phyloP scores from a whole-genome alignment of 2,329 filamentous ascomycete species.

The Aspergillus sergii region DNA sequence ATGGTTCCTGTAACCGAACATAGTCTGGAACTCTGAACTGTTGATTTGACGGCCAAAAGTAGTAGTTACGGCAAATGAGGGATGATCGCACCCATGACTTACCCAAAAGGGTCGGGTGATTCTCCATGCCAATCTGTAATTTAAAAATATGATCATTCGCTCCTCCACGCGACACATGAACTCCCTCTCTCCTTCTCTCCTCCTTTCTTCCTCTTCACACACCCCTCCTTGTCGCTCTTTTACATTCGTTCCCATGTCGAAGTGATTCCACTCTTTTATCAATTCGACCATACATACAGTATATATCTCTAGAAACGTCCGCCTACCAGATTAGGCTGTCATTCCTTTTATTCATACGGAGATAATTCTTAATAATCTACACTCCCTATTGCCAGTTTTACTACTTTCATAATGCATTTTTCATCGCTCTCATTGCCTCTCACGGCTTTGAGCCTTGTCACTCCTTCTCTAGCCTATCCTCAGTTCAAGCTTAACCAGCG shows the following conservation, averaged over 20 bases:
- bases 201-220: constrained; percentile 7
- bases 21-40: background rate
- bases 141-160: constrained; percentile 3
- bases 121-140: background rate
- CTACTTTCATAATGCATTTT: constrained; percentile 27
- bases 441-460: constrained; percentile 26
- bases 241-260: background rate
- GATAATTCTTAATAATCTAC: constrained; percentile 3
- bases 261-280: background rate
- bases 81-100: background rate
- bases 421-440: constrained; percentile 27
- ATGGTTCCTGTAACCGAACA: background rate
- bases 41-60: background rate
- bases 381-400: constrained; percentile 4
- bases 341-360: constrained; percentile 11
- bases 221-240: background rate
- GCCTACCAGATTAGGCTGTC: constrained; percentile 14
- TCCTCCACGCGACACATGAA: constrained; percentile 4
- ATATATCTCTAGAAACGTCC: constrained; percentile 10
- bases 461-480: constrained; percentile 27
- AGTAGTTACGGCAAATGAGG: background rate
- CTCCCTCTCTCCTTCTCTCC: constrained; percentile 6
- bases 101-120: background rate
- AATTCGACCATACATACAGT: background rate
- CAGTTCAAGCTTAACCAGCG: constrained; percentile 14